Evolutionary conservation across 495 filamentous ascomycete species (phyloP), one percentile per base, ranked within the genome.

Genomic region (Bombardia bombarda): DNA sequence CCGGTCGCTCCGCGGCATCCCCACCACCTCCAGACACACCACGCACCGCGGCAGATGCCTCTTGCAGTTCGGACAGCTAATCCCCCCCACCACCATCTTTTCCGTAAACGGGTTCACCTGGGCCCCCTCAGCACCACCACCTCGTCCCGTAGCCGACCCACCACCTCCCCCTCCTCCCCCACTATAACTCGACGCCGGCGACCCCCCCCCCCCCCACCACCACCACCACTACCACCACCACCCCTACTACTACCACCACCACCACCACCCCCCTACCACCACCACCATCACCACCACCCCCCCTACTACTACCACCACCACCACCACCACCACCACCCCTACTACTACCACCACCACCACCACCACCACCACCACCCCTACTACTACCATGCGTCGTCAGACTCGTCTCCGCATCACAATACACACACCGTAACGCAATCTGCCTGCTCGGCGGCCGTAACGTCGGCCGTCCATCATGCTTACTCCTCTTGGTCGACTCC

Each of bases 1-100:
- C 26, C 73, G 71, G 53, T 75, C 70, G 39, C 53, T 55, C 26
- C 88, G 76, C 43, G 85, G 83, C 36, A 81, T 78, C 3, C 93
- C 93, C 0, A 97, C 78, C 67, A 85, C 83, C 51, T 88, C 72
- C 45, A 86, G 78, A 60, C 92, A 98, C 7, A 97, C 76, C 1
- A 84, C 85, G 55, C 92, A 98, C 5, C 93, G 78, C 3, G 88
- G 87, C 58, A 97, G 79, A 47, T 90, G 87, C 13, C 85, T 76
- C 23, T 84, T 87, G 66, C 93, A 98, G 49, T 78, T 78, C 0
- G 87, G 87, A 54, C 92, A 98, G 32, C 84, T 69, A 35, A 80
- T 69, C 2, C 78, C 75, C 5, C 70, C 65, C 44, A 69, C 58
- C 40, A 68, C 61, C 59, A 66, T 68, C 40, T 66, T 69, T 7